phyloP scores from a whole-genome alignment of 495 filamentous ascomycete genomes.

The Cairneyella variabilis region DNA sequence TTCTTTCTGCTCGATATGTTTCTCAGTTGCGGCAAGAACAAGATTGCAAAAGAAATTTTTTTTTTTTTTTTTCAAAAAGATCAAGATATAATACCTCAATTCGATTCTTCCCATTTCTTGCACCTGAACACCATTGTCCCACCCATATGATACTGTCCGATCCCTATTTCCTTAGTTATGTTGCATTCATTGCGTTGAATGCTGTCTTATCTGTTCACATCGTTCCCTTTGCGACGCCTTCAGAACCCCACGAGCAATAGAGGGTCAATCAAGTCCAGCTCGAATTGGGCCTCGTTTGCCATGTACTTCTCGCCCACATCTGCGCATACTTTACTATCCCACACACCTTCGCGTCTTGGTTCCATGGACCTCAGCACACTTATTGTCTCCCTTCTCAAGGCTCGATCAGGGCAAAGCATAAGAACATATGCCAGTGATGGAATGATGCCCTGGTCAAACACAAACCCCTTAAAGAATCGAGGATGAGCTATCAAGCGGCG shows the following conservation, averaged over 20 bases:
- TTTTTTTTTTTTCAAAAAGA: no score
- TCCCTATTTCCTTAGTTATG: no score
- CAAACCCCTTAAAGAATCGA: conserved; percentile 9
- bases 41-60: no score
- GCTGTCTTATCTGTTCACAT: no score
- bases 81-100: no score
- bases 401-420: conserved; percentile 14
- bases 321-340: conserved; percentile 28
- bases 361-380: conserved; percentile 30
- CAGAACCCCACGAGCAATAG: not conserved
- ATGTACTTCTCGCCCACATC: conserved; percentile 11
- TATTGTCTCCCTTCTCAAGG: conserved; percentile 31
- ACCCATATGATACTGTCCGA: no score
- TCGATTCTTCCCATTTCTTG: no score
- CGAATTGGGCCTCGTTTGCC: not conserved
- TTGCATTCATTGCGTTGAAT: no score
- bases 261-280: conserved; percentile 2
- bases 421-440: conserved; percentile 4
- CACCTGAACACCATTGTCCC: no score
- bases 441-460: conserved; percentile 19
- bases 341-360: conserved; percentile 42
- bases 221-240: not conserved
- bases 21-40: no score
- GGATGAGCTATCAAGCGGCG: conserved; percentile 11
- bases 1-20: no score